A percentile compares a stretch with the other conserved stretches of the same genome.
These are phyloP conservation scores for Aspergillus novofumigatus DNA, from an alignment of 2,329 filamentous ascomycete genomes.

Conservation along the genomic window DNA sequence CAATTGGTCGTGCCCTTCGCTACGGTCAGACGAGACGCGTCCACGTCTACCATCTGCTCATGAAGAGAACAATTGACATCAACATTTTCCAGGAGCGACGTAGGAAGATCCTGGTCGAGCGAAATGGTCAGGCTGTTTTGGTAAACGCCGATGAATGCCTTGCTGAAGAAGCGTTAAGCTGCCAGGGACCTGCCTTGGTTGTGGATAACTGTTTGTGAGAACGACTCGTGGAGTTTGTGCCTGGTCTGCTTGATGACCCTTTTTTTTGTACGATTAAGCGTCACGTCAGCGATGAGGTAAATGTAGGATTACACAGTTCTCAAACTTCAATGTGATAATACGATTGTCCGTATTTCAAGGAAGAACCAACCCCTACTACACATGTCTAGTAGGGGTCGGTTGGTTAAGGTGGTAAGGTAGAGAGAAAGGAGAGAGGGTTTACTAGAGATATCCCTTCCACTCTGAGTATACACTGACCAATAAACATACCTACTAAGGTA, in stretches of 20 bases:
- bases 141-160: conserved; percentile 16
- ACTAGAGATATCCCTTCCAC: too few relatives aligned
- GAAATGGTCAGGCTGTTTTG: conserved; percentile 18
- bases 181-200: conserved; percentile 25
- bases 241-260: neutral
- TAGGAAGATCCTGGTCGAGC: conserved; percentile 25
- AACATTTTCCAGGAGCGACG: conserved; percentile 40
- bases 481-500: too few relatives aligned
- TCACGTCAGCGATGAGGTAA: neutral
- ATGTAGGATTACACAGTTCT: neutral
- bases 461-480: too few relatives aligned
- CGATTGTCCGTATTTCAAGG: neutral
- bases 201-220: conserved; percentile 23
- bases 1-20: conserved; percentile 57
- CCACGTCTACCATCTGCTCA: conserved; percentile 52
- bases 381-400: too few relatives aligned
- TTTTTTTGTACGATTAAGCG: neutral
- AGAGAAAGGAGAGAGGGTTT: too few relatives aligned
- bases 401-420: too few relatives aligned
- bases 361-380: neutral
- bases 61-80: conserved; percentile 43
- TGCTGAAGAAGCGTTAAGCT: conserved; percentile 17
- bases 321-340: neutral
- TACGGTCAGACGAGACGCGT: conserved; percentile 57
- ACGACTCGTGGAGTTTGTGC: neutral